Percentiles rank a stretch among this genome's conserved stretches.
phyloP scores from a whole-genome alignment of 257 asterid genomes.

The Paraleonurus japonicus region DNA sequence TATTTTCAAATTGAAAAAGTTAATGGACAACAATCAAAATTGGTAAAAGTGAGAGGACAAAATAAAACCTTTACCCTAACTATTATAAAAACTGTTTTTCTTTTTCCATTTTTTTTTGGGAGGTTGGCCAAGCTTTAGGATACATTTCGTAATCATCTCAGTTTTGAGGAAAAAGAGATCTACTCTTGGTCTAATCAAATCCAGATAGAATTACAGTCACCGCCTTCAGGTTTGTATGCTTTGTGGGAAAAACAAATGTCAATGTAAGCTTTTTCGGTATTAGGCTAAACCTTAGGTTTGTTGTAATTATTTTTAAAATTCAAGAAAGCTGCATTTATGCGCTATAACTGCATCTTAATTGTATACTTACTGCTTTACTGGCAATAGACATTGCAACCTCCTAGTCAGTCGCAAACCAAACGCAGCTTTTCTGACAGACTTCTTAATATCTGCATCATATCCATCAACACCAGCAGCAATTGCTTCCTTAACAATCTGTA shows the following conservation, averaged over 20 bases:
- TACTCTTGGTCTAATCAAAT: background rate
- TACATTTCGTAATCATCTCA: background rate
- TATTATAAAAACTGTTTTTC: background rate
- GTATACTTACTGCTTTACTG: constrained; percentile 80
- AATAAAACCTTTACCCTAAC: too few relatives aligned
- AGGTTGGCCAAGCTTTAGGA: background rate
- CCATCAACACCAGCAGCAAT: constrained; percentile 76
- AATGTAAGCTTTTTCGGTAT: background rate
- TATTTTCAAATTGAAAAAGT: too few relatives aligned
- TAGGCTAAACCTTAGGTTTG: background rate
- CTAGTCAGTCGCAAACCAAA: constrained; percentile 89
- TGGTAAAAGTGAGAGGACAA: too few relatives aligned
- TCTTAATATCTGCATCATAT: constrained; percentile 65
- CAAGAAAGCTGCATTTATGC: background rate
- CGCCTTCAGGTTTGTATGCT: background rate
- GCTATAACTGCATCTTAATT: constrained; percentile 3
- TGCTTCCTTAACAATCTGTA: constrained; percentile 88
- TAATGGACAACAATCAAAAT: too few relatives aligned
- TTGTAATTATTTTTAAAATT: background rate
- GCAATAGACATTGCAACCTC: constrained; percentile 88
- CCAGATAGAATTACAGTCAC: background rate
- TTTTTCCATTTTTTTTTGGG: background rate
- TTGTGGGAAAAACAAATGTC: background rate
- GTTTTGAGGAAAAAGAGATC: too few relatives aligned
- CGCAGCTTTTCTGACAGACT: constrained; percentile 87